Conservation (phyloP, 192 early-diverging fungal species). For the Fimicolochytrium jonesii region DNA sequence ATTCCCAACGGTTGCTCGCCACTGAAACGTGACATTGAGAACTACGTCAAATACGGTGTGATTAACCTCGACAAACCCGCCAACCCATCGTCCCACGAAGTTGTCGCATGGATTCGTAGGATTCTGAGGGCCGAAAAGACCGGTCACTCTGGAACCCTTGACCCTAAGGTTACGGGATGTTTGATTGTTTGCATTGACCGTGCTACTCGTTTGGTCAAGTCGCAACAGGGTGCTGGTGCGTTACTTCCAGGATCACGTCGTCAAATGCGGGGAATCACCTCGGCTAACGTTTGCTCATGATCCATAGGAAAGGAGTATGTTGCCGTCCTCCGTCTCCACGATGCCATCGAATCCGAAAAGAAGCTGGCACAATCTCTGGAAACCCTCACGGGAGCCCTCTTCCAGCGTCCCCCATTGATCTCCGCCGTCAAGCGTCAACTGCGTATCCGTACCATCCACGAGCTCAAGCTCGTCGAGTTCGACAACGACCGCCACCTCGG, state of each 20-base stretch:
- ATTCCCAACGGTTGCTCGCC: slow-evolving; percentile 93
- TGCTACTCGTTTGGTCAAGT: slow-evolving; percentile 97
- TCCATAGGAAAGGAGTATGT: slow-evolving; percentile 99
- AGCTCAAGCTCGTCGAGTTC: slow-evolving; percentile 93
- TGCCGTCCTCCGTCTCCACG: slow-evolving; percentile 89
- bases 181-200: slow-evolving; percentile 99
- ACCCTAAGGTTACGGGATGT: slow-evolving; percentile 99
- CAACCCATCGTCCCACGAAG: slow-evolving; percentile 99
- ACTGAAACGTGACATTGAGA: slow-evolving; percentile 83
- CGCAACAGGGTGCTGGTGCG: slow-evolving; percentile 92
- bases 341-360: slow-evolving; percentile 85
- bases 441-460: slow-evolving; percentile 96
- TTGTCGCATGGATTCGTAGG: slow-evolving; percentile 98
- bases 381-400: slow-evolving; percentile 95
- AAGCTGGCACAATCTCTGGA: slow-evolving; percentile 83
- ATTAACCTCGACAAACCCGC: slow-evolving; percentile 99
- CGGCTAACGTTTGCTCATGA: not conserved
- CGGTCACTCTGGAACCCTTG: slow-evolving; percentile 96
- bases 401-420: slow-evolving; percentile 98
- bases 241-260: not conserved
- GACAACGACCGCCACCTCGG: slow-evolving; percentile 95
- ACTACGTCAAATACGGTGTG: slow-evolving; percentile 94
- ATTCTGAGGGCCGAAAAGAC: slow-evolving; percentile 98
- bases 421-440: slow-evolving; percentile 99
- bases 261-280: not conserved